Percentiles rank a stretch among this genome's conserved stretches.
Evolutionary conservation across 2,329 filamentous ascomycete genomes (phyloP).

Genomic region (Curvularia eragrostidis): DNA sequence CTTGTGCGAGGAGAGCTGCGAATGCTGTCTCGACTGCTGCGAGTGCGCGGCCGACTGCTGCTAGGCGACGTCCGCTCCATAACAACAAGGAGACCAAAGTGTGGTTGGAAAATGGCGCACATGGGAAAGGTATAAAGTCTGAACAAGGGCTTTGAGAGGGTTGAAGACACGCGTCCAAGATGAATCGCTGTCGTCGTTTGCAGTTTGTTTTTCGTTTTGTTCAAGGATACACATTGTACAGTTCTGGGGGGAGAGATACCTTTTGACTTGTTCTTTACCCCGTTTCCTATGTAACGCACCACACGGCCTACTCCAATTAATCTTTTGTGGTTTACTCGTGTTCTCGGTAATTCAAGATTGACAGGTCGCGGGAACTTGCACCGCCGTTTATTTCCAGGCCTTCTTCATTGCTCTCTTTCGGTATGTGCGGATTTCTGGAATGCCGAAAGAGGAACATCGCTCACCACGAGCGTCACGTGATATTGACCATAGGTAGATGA

Average conservation of each 20-base stretch:
- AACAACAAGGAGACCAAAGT: neutral
- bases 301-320: neutral
- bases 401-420: neutral
- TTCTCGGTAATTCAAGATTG: neutral
- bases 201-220: neutral
- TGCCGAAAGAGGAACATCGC: too few species aligned
- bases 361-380: neutral
- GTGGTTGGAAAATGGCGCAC: neutral
- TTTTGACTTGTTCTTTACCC: neutral
- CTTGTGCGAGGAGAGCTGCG: constrained; percentile 68
- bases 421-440: too few species aligned
- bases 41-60: constrained; percentile 49
- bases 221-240: neutral
- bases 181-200: neutral
- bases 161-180: neutral
- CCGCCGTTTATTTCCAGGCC: neutral
- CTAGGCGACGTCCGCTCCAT: neutral
- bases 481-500: too few species aligned
- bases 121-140: neutral
- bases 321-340: neutral
- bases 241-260: neutral
- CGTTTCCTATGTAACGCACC: neutral
- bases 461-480: too few species aligned
- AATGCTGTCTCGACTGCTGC: constrained; percentile 68
- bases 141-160: neutral